Evolutionary conservation across 805 yeast genomes (phyloP).

Genomic region (Metschnikowia aberdeeniae): DNA sequence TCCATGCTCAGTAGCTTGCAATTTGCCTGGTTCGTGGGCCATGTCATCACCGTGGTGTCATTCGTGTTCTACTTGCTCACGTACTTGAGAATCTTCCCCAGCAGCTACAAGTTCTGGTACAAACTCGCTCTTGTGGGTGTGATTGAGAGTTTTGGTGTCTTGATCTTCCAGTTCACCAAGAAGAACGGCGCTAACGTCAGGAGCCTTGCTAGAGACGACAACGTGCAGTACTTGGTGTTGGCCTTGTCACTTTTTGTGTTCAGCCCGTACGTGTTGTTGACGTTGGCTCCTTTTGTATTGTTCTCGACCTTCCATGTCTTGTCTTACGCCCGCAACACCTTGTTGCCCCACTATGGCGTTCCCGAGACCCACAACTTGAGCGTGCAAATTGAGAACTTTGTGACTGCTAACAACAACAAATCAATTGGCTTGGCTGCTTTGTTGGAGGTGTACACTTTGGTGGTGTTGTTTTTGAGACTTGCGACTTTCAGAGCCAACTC

Average conservation of each 20-base stretch:
- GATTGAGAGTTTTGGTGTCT: constrained; percentile 70
- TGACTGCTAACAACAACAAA: constrained; percentile 32
- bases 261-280: constrained; percentile 55
- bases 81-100: constrained; percentile 27
- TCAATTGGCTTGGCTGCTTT: constrained; percentile 38
- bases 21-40: constrained; percentile 70
- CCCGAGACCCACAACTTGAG: constrained; percentile 24
- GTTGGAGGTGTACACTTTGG: constrained; percentile 42
- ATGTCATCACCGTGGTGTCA: constrained; percentile 31
- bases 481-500: constrained; percentile 60
- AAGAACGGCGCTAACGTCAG: constrained; percentile 24
- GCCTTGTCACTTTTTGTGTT: constrained; percentile 46
- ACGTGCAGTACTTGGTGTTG: constrained; percentile 65
- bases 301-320: constrained; percentile 81
- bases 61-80: constrained; percentile 31
- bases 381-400: constrained; percentile 38
- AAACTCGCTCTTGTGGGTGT: constrained; percentile 59
- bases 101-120: constrained; percentile 43
- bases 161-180: constrained; percentile 53
- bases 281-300: constrained; percentile 68
- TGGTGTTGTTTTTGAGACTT: constrained; percentile 46
- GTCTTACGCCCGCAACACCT: constrained; percentile 58
- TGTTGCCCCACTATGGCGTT: constrained; percentile 60
- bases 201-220: constrained; percentile 48
- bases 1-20: constrained; percentile 44